These are phyloP conservation scores for Psilocybe mexicana DNA, from an alignment of 1,284 basidiomycete species.

Conservation along the genomic window DNA sequence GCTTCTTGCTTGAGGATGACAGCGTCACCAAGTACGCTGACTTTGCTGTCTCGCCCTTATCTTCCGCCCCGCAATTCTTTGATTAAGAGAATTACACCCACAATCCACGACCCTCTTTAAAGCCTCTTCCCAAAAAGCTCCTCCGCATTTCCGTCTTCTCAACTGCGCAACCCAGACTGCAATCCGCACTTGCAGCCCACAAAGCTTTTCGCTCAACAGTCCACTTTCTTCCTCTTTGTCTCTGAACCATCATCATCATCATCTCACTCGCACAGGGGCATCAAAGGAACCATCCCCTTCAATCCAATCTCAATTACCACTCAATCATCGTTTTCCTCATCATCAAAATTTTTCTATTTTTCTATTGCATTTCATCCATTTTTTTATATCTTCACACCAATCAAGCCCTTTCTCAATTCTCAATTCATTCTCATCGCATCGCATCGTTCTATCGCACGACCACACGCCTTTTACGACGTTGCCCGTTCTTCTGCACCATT, in stretches of 20 bases:
- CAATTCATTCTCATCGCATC: slow-evolving; percentile 13
- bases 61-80: slow-evolving; percentile 45
- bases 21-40: slow-evolving; percentile 42
- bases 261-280: slow-evolving; percentile 1
- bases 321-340: slow-evolving; percentile 12
- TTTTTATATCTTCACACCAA: slow-evolving; percentile 2
- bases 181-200: slow-evolving; percentile 14
- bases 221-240: slow-evolving; percentile 5
- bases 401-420: slow-evolving; percentile 17
- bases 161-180: slow-evolving; percentile 18
- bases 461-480: slow-evolving; percentile 21
- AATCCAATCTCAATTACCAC: slow-evolving; percentile 9
- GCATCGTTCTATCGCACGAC: slow-evolving; percentile 22
- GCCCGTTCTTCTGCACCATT: slow-evolving; percentile 14
- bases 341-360: slow-evolving; percentile 16
- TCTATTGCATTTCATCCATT: slow-evolving; percentile 4
- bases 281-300: slow-evolving; percentile 1
- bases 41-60: slow-evolving; percentile 51
- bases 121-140: slow-evolving; percentile 10
- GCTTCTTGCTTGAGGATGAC: slow-evolving; percentile 33
- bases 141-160: slow-evolving; percentile 3
- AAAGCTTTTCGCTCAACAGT: slow-evolving; percentile 10
- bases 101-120: background rate
- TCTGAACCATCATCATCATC: background rate
- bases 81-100: slow-evolving; percentile 33